Evolutionary conservation across 2,329 filamentous ascomycete genomes (phyloP), one percentile per base, ranked within the genome.

Genomic region (Phyllosticta ampelicida): DNA sequence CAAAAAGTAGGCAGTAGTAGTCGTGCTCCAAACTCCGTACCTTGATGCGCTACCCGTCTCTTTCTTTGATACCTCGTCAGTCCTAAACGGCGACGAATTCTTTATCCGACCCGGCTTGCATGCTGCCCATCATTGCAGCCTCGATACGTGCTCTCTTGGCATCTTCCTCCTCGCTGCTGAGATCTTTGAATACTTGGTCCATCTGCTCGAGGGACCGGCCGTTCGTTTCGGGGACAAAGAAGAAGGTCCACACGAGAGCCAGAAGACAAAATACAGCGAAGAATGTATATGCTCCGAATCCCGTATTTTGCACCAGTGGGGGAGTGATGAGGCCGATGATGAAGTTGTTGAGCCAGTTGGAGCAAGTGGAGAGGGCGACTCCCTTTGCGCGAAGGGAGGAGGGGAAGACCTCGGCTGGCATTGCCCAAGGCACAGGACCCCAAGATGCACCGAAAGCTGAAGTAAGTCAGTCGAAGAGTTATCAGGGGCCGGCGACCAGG

Each of bases 271-370:
- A 72, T 16, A 71, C 66, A 8, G 69, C 70, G 61, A 73, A 73
- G 59, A 73, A 73, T 0, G 65, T 65, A 51, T 71, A 72, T 0
- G 69, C 69, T 3, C 77, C 78, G 62, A 71, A 79, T 1, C 75
- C 75, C 0, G 75, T 84, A 56, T 80, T 79, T 60, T 80, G 71
- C 20, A 87, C 79, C 36, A 87, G 77, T 1, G 84, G 78, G 0
- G 85, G 85, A 0, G 83, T 86, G 26, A 86, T 79, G 64, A 87
- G 78, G 36, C 86, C 83, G 23, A 85, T 81, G 54, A 83, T 78
- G 62, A 86, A 85, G 66, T 86, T 85, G 66, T 79, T 82, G 2
- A 85, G 69, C 73, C 86, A 88, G 70, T 84, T 85, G 5, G 78
- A 78, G 60, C 78, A 81, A 0, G 83, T 86, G 0, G 81, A 82